Evolutionary conservation across 208 protist genomes (phyloP), one percentile per base, ranked within the genome.

Genomic region (Leishmania martiniquensis): DNA sequence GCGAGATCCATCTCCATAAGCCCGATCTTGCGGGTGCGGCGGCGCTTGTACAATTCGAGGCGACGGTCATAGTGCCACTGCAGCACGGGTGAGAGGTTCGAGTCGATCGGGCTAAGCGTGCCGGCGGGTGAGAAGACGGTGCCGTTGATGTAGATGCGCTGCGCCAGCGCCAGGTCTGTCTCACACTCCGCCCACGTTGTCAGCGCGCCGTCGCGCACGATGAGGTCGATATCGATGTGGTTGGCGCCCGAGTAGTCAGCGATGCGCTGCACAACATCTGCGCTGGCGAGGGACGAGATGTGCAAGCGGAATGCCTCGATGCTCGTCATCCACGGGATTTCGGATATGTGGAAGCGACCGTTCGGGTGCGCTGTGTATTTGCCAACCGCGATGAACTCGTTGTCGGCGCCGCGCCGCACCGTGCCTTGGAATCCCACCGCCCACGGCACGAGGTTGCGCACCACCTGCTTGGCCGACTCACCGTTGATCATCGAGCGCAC

Each of bases 361-460:
- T 89, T 90, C 67, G 77, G 79, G 82, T 87, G 89, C 54, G 92
- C 91, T 3, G 75, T 80, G 78, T 95, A 96, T 57, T 80, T 81
- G 66, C 90, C 90, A 10, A 93, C 89, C 25, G 91, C 89, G 80
- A 93, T 87, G 83, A 96, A 97, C 83, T 94, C 89, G 10, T 70
- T 77, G 25, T 92, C 88, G 1, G 85, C 69, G 47, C 88, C 90
- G 45, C 91, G 88, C 52, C 93, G 91, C 32, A 99, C 79, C n/a
- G 84, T 82, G 25, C 96, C 98, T 54, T 91, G 86, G 85, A 98
- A 99, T 44, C 98, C 99, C 52, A 98, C 86, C 70, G 98, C 99
- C 97, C 98, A 99, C 63, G 99, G 99, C 17, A 94, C 89, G 51
- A 97, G 89, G 49, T 91, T 90, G 66, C 89, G 86, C 20, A 93